These are phyloP conservation scores for Phanerochaete sordida DNA, from an alignment of 768 basidiomycete species.

Conservation along the genomic window DNA sequence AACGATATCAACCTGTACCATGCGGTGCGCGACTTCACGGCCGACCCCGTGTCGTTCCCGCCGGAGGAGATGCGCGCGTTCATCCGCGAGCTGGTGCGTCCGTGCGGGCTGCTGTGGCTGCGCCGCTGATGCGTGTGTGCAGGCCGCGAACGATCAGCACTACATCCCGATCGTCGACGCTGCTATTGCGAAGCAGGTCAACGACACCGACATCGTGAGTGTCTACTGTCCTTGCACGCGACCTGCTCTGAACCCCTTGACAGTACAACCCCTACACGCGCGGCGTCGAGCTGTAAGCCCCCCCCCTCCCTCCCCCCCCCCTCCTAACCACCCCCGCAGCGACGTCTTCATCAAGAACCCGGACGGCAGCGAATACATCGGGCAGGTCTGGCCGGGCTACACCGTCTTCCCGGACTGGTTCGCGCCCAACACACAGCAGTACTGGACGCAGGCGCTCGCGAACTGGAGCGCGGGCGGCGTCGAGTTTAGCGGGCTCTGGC, in stretches of 20 bases:
- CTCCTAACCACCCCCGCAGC: slow-evolving; percentile 26
- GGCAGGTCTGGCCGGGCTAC: slow-evolving; percentile 77
- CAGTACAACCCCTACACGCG: slow-evolving; percentile 67
- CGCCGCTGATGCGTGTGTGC: background rate
- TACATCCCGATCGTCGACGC: slow-evolving; percentile 73
- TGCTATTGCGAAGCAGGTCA: slow-evolving; percentile 53
- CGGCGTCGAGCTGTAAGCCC: slow-evolving; percentile 53
- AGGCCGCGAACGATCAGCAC: slow-evolving; percentile 46
- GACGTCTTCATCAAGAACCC: slow-evolving; percentile 73
- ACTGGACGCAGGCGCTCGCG: slow-evolving; percentile 58
- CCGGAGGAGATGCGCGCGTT: slow-evolving; percentile 50
- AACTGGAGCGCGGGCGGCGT: slow-evolving; percentile 54
- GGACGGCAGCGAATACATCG: slow-evolving; percentile 67
- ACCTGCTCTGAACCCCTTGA: background rate
- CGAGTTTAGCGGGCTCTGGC: slow-evolving; percentile 63
- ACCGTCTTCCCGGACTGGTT: slow-evolving; percentile 70
- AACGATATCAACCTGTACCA: slow-evolving; percentile 76
- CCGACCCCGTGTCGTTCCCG: slow-evolving; percentile 63
- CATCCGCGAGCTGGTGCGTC: slow-evolving; percentile 52
- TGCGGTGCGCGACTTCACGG: slow-evolving; percentile 64
- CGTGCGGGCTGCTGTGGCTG: background rate
- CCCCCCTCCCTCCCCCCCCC: background rate
- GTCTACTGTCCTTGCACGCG: background rate
- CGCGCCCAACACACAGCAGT: slow-evolving; percentile 43
- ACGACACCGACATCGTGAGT: slow-evolving; percentile 56